phyloP scores from a whole-genome alignment of 1,284 basidiomycete species.

The Mycena sp. region DNA sequence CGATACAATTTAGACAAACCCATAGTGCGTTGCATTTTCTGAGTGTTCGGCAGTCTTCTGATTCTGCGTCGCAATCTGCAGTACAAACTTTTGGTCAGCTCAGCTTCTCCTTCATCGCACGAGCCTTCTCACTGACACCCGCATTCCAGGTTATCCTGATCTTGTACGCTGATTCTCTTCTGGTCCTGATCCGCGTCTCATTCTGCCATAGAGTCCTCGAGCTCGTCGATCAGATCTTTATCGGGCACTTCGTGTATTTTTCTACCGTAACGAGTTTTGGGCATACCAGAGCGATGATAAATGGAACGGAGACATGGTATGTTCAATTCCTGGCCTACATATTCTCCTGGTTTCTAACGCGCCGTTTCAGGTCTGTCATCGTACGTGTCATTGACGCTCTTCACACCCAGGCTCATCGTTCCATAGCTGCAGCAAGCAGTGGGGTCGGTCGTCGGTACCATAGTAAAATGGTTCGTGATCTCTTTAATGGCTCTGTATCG shows the following conservation, averaged over 20 bases:
- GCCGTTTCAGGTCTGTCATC: slow-evolving; percentile 53
- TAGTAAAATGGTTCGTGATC: slow-evolving; percentile 62
- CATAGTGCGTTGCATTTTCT: neutral
- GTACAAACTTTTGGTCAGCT: slow-evolving; percentile 66
- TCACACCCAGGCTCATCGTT: neutral
- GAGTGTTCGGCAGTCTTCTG: neutral
- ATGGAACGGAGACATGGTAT: slow-evolving; percentile 58
- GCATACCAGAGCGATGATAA: slow-evolving; percentile 49
- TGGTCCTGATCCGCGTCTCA: neutral
- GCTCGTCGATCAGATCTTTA: slow-evolving; percentile 63
- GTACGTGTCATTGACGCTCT: slow-evolving; percentile 44
- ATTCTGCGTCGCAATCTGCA: slow-evolving; percentile 24
- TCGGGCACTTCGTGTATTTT: slow-evolving; percentile 65
- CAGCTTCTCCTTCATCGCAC: neutral
- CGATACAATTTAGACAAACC: slow-evolving; percentile 63
- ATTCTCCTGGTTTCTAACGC: neutral
- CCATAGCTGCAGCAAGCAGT: slow-evolving; percentile 57
- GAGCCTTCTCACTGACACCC: neutral
- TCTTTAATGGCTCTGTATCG: neutral
- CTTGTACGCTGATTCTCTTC: neutral
- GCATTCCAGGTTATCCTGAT: slow-evolving; percentile 1
- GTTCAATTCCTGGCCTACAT: slow-evolving; percentile 20
- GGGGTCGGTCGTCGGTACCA: slow-evolving; percentile 51
- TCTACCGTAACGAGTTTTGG: slow-evolving; percentile 63
- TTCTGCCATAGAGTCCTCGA: slow-evolving; percentile 56